Conservation (phyloP, 331 rosid genomes). For the Prunus yedoensis region DNA sequence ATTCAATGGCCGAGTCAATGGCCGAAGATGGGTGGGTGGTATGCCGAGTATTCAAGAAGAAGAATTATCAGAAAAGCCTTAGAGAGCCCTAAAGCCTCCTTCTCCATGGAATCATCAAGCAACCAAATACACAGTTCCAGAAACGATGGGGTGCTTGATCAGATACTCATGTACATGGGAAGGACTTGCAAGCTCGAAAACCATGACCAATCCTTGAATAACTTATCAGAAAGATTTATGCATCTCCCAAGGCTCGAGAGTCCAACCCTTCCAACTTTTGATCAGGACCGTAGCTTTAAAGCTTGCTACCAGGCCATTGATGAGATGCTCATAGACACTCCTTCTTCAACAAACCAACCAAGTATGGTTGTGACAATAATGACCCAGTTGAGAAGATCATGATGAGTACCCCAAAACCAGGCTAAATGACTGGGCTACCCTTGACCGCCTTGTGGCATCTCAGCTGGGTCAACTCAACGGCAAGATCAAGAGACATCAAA, state of each 20-base stretch:
- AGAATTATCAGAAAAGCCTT: slow-evolving; percentile 42
- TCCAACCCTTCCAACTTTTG: slow-evolving; percentile 35
- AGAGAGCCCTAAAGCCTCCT: slow-evolving; percentile 37
- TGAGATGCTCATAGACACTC: slow-evolving; percentile 32
- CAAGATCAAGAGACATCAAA: slow-evolving; percentile 30
- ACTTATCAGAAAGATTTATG: slow-evolving; percentile 35
- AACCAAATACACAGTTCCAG: slow-evolving; percentile 16
- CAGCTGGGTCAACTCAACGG: slow-evolving; percentile 38
- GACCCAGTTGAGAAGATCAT: slow-evolving; percentile 7
- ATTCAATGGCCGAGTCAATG: slow-evolving; percentile 26
- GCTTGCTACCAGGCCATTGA: slow-evolving; percentile 13
- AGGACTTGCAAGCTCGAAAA: slow-evolving; percentile 42
- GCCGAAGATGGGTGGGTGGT: slow-evolving; percentile 53
- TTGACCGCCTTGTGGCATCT: slow-evolving; percentile 43
- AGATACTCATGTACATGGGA: slow-evolving; percentile 46
- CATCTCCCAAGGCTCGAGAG: slow-evolving; percentile 59
- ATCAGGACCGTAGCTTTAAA: slow-evolving; percentile 23
- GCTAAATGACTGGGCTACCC: slow-evolving; percentile 38
- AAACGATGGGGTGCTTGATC: slow-evolving; percentile 44
- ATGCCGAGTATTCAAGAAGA: slow-evolving; percentile 46
- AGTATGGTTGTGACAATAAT: slow-evolving; percentile 2
- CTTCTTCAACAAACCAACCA: slow-evolving; percentile 25
- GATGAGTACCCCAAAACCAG: slow-evolving; percentile 22
- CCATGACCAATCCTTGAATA: slow-evolving; percentile 15
- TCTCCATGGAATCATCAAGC: slow-evolving; percentile 14